Conservation (phyloP, 306 rosid genomes). For the Gastrolobium bilobum region DNA sequence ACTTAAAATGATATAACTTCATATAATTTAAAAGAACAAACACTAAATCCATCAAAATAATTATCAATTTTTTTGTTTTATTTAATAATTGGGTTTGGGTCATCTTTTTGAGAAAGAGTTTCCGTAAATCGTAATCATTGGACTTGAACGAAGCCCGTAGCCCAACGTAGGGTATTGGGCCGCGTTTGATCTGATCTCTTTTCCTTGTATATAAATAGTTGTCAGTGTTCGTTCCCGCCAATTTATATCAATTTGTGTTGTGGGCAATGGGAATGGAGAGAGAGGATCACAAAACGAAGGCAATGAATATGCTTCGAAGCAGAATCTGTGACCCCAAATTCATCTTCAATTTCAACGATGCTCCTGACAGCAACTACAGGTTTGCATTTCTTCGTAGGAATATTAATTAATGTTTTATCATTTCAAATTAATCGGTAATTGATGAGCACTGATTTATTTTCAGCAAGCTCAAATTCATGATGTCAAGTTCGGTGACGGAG, state of each 20-base stretch:
- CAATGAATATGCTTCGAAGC: constrained; percentile 67
- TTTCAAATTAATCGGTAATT: neutral
- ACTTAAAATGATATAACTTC: too few relatives aligned
- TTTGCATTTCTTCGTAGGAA: neutral
- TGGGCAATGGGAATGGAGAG: constrained; percentile 51
- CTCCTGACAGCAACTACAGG: constrained; percentile 76
- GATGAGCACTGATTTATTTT: neutral
- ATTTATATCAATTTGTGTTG: neutral
- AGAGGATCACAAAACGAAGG: constrained; percentile 59
- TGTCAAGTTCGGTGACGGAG: constrained; percentile 83
- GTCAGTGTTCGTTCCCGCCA: constrained; percentile 43
- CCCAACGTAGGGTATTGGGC: neutral
- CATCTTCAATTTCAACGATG: constrained; percentile 58
- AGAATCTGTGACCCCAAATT: constrained; percentile 72
- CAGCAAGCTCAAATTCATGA: constrained; percentile 86
- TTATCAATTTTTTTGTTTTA: too few relatives aligned
- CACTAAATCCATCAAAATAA: too few relatives aligned
- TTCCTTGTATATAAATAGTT: neutral
- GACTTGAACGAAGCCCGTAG: constrained; percentile 5
- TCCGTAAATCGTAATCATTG: neutral
- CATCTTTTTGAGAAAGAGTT: too few relatives aligned
- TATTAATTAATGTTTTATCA: constrained; percentile 9
- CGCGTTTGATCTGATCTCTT: neutral
- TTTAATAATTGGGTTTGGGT: too few relatives aligned
- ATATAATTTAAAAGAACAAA: too few relatives aligned